A percentile compares a stretch with the other conserved stretches of the same genome.
Evolutionary conservation across 306 rosid species (phyloP).

Genomic region (Biancaea sappan): DNA sequence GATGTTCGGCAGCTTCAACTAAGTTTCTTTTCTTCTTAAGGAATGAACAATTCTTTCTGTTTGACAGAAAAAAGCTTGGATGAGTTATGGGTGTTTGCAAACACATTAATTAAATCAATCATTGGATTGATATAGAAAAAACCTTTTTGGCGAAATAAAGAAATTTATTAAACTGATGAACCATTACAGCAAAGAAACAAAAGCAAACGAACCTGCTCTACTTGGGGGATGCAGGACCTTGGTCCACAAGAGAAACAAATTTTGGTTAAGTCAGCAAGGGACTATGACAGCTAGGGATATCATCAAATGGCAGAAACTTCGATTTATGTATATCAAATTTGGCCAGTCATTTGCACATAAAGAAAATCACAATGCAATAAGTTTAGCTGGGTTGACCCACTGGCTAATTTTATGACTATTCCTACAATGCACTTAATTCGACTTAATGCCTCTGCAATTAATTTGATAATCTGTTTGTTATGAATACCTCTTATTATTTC

Average conservation of each 20-base stretch:
- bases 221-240: constrained; percentile 19
- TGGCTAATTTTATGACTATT: constrained; percentile 20
- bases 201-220: constrained; percentile 1
- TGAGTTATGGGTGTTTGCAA: neutral
- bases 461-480: constrained; percentile 1
- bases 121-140: constrained; percentile 12
- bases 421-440: constrained; percentile 14
- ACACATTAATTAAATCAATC: too few relatives aligned
- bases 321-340: neutral
- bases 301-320: constrained; percentile 12
- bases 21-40: neutral
- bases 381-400: constrained; percentile 16
- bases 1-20: neutral
- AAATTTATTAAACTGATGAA: constrained; percentile 1
- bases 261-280: constrained; percentile 9
- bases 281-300: constrained; percentile 28
- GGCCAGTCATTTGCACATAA: neutral
- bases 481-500: neutral
- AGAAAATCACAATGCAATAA: constrained; percentile 10
- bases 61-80: neutral
- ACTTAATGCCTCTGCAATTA: constrained; percentile 13
- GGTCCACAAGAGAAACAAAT: constrained; percentile 5
- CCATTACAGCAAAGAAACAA: constrained; percentile 3
- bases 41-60: neutral
- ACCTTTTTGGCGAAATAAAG: neutral